These are phyloP conservation scores for Colletotrichum euphorbiae DNA, from an alignment of 2,329 filamentous ascomycete species.

Conservation along the genomic window DNA sequence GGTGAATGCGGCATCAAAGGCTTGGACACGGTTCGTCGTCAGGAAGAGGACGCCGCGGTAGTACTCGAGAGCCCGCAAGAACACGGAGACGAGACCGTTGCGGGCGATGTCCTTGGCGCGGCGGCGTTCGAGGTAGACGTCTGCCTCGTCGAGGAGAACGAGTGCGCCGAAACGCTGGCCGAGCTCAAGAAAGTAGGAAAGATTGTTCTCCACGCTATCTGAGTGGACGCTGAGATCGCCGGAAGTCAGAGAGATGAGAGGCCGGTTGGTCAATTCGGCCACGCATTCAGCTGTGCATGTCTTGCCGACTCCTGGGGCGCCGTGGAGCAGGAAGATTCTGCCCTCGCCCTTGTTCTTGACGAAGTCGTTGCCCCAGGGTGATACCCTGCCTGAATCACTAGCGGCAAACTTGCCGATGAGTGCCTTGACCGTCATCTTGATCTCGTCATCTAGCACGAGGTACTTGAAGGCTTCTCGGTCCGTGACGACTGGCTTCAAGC, in stretches of 20 bases:
- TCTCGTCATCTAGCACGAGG: slow-evolving; percentile 60
- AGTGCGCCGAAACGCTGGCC: slow-evolving; percentile 63
- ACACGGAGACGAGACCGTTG: slow-evolving; percentile 62
- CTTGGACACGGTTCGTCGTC: slow-evolving; percentile 60
- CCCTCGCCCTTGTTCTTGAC: slow-evolving; percentile 57
- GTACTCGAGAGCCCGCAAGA: slow-evolving; percentile 64
- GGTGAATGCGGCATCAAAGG: slow-evolving; percentile 49
- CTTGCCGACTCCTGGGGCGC: slow-evolving; percentile 67
- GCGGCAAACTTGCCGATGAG: slow-evolving; percentile 61
- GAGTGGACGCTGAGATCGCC: slow-evolving; percentile 59
- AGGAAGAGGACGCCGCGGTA: slow-evolving; percentile 63
- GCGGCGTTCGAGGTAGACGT: slow-evolving; percentile 69
- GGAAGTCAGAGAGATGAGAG: slow-evolving; percentile 63
- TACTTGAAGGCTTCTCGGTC: slow-evolving; percentile 63
- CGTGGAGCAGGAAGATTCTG: slow-evolving; percentile 63
- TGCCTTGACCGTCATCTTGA: slow-evolving; percentile 60
- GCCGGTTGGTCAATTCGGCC: slow-evolving; percentile 62
- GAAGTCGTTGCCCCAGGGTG: slow-evolving; percentile 57
- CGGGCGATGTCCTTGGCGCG: slow-evolving; percentile 55
- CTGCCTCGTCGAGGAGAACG: slow-evolving; percentile 69
- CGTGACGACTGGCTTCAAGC: slow-evolving; percentile 54
- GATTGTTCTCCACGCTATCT: slow-evolving; percentile 54
- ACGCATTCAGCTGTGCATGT: slow-evolving; percentile 68
- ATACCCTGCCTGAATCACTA: slow-evolving; percentile 51
- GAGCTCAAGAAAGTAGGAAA: slow-evolving; percentile 61